These are phyloP conservation scores for Cyberlindnera petersonii DNA, from an alignment of 805 yeast genomes.

Conservation along the genomic window DNA sequence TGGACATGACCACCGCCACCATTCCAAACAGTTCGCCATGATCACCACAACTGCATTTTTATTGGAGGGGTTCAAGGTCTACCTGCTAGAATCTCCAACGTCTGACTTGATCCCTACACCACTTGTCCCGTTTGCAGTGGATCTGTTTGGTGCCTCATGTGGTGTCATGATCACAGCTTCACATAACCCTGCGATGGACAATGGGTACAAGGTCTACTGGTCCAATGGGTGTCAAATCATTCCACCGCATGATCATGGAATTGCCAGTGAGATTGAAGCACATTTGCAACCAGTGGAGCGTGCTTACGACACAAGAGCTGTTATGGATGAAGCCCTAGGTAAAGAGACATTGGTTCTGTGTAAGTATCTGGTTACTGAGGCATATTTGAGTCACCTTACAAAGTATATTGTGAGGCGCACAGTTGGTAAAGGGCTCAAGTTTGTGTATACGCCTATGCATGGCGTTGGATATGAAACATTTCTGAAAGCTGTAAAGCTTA, in stretches of 20 bases:
- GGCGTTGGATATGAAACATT: constrained; percentile 83
- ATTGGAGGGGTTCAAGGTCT: constrained; percentile 63
- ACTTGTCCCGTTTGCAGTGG: constrained; percentile 83
- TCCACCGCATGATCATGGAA: constrained; percentile 80
- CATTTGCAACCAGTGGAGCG: constrained; percentile 59
- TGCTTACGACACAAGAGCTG: constrained; percentile 44
- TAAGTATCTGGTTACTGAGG: constrained; percentile 38
- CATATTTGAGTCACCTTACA: constrained; percentile 37
- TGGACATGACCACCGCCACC: constrained; percentile 89
- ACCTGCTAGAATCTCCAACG: constrained; percentile 43
- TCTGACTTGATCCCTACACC: constrained; percentile 70
- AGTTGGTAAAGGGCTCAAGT: constrained; percentile 35
- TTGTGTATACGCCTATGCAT: constrained; percentile 92
- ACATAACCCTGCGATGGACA: constrained; percentile 80
- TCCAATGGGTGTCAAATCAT: constrained; percentile 92
- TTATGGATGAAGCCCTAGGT: constrained; percentile 31
- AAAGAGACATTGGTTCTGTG: constrained; percentile 34
- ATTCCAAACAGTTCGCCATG: constrained; percentile 76
- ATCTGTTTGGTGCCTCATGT: constrained; percentile 54
- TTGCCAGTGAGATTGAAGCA: constrained; percentile 57
- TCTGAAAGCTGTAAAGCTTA: constrained; percentile 34
- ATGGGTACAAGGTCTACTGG: constrained; percentile 94
- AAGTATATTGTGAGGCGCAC: constrained; percentile 31
- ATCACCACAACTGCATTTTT: constrained; percentile 75
- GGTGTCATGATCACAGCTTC: constrained; percentile 95